Base-by-base conservation (phyloP, 2,329 filamentous ascomycete genomes). In the Lecanosticta acicola region DNA sequence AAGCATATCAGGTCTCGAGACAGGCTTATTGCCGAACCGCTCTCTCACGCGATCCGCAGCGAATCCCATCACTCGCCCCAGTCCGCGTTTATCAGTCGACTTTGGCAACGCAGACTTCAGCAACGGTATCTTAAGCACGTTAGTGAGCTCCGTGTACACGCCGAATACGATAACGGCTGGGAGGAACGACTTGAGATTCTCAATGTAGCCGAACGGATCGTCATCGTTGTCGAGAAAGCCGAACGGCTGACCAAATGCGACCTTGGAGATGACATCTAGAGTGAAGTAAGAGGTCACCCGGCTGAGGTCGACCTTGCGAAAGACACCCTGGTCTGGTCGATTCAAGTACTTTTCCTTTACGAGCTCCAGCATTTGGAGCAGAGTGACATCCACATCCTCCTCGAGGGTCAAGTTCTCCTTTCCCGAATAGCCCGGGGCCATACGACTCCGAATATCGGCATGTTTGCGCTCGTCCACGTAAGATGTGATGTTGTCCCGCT, bases 1-100 rank as follows among this genome's bases (percentile, higher is more conserved):
- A 3, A 80, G 66, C 76, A 80, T 80, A 51, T 79, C 77, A 4
- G 65, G 64, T 13, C 70, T 66, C 1, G 66, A 65, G 17, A 73
- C 69, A 1, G 66, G 63, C 32, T 72, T 60, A 2, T 63, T 66
- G 0, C 67, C 66, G 43, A 71, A 76, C 2, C 77, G 67, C 47
- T 75, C 68, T 2, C 64, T 66, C 0, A 73, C 71, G 10, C 74
- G 66, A 19, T 68, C 58, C 26, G 71, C 70, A 3, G 75, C 74
- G 26, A 76, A 65, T 10, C 63, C 63, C 57, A 68, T 69, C 24
- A 68, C 62, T 11, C 58, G 59, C 10, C 64, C 64, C 3, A 71
- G 59, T 3, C 64, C 65, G 8, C 58, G 59, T 63, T 68, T 66
- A 69, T 75, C 74, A 53, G 64, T 78, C 64, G 16, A 71, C 54